Conservation (phyloP, 305 asterid genomes). For the Galium porrigens region DNA sequence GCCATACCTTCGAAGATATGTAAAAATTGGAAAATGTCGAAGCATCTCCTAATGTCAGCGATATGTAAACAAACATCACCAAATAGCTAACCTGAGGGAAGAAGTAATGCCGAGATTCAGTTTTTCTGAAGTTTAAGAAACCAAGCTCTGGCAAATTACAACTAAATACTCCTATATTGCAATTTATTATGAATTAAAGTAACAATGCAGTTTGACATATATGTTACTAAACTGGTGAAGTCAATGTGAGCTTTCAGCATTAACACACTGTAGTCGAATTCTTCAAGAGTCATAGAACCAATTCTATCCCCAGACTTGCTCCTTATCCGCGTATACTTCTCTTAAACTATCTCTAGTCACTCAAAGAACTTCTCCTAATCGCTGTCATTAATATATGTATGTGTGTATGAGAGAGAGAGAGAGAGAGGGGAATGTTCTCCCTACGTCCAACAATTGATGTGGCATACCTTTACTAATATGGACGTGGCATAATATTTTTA, state of each 20-base stretch:
- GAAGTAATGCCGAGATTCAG: not conserved
- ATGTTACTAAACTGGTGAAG: not conserved
- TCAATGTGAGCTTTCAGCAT: not conserved
- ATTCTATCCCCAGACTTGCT: not conserved
- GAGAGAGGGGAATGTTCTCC: not conserved
- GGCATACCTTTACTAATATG: not conserved
- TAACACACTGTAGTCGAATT: not conserved
- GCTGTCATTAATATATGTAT: too few species aligned
- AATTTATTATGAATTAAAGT: not conserved
- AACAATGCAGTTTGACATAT: not conserved
- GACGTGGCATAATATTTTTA: not conserved
- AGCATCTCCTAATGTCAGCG: conserved; percentile 82
- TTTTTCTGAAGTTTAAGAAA: not conserved
- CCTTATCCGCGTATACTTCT: not conserved
- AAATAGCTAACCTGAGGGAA: conserved; percentile 86
- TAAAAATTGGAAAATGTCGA: conserved; percentile 53
- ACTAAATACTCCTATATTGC: not conserved
- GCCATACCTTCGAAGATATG: conserved; percentile 81
- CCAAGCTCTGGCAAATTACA: not conserved
- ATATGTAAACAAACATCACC: conserved; percentile 97
- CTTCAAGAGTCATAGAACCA: not conserved
- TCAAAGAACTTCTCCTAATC: not conserved
- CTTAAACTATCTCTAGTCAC: not conserved
- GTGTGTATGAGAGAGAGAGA: too few species aligned
- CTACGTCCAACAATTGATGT: not conserved